Percentiles rank a stretch among this genome's conserved stretches.
Evolutionary conservation across 441 rosid genomes (phyloP).

Genomic region (Gossypium lobatum): DNA sequence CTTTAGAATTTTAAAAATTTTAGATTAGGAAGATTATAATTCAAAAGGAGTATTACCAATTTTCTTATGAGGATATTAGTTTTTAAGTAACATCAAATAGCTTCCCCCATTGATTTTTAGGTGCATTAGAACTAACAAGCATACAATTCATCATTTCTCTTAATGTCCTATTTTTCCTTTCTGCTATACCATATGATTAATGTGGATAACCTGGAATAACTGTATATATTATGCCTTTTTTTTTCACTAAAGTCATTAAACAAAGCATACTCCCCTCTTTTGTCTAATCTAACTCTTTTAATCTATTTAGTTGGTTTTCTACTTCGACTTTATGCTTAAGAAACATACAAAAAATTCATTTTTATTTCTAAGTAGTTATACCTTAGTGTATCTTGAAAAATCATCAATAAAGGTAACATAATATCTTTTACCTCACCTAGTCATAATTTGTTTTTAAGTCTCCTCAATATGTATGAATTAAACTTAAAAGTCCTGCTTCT

Average conservation of each 20-base stretch:
- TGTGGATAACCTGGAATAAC: no score
- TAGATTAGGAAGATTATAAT: no score
- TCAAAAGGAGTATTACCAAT: no score
- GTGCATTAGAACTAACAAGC: no score
- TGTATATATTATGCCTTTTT: not conserved
- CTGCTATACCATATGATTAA: no score
- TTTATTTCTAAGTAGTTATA: not conserved
- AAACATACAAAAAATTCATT: not conserved
- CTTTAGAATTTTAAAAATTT: no score
- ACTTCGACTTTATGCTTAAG: not conserved
- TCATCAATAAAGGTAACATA: not conserved
- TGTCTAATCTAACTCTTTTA: not conserved
- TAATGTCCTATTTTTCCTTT: not conserved
- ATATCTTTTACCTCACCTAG: not conserved
- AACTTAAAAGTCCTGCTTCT: not conserved
- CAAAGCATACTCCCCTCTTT: not conserved
- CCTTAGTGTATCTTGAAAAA: no score
- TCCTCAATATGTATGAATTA: not conserved
- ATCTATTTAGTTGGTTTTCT: not conserved
- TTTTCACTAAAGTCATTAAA: not conserved
- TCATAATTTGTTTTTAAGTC: not conserved
- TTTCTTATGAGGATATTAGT: no score
- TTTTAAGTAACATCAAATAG: no score
- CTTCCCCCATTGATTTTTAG: no score
- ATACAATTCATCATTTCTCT: not conserved